These are phyloP conservation scores for Hemisphaericaspora xylanilytica DNA, from an alignment of 1,139 yeast genomes.

Conservation along the genomic window DNA sequence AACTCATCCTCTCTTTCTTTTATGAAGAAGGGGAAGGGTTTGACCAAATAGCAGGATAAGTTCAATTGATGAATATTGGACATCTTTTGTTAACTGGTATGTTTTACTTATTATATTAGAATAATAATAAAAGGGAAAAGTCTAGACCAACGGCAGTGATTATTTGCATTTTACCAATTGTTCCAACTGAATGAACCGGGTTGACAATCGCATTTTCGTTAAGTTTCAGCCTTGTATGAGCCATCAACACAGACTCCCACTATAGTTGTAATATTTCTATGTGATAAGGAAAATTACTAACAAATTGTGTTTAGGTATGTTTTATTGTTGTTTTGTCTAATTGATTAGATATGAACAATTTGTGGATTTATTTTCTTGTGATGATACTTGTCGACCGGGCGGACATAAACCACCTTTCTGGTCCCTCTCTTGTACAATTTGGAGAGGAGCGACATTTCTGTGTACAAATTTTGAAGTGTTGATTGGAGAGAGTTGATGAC, in stretches of 20 bases:
- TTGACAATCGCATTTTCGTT: constrained; percentile 75
- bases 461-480: constrained; percentile 65
- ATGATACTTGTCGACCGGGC: constrained; percentile 76
- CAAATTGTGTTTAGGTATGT: constrained; percentile 17
- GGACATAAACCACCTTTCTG: constrained; percentile 57
- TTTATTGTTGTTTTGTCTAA: background rate
- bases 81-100: constrained; percentile 2
- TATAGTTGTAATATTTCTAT: background rate
- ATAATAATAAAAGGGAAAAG: too few relatives aligned
- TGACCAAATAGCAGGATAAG: too few relatives aligned
- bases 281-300: background rate
- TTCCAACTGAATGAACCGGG: constrained; percentile 75
- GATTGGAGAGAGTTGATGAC: constrained; percentile 61
- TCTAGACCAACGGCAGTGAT: constrained; percentile 69
- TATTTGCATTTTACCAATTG: constrained; percentile 75
- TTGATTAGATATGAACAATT: background rate
- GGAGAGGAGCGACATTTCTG: constrained; percentile 61
- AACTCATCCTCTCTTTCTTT: background rate
- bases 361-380: constrained; percentile 30
- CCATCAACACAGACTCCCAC: constrained; percentile 20
- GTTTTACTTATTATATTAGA: too few relatives aligned
- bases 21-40: too few relatives aligned
- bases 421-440: constrained; percentile 49
- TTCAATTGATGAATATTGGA: constrained; percentile 2
- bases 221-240: constrained; percentile 90